Percentiles rank a stretch among this genome's conserved stretches.
Conservation (phyloP, 2,329 filamentous ascomycete genomes). For the Arthrobotrys pseudoclavata region DNA sequence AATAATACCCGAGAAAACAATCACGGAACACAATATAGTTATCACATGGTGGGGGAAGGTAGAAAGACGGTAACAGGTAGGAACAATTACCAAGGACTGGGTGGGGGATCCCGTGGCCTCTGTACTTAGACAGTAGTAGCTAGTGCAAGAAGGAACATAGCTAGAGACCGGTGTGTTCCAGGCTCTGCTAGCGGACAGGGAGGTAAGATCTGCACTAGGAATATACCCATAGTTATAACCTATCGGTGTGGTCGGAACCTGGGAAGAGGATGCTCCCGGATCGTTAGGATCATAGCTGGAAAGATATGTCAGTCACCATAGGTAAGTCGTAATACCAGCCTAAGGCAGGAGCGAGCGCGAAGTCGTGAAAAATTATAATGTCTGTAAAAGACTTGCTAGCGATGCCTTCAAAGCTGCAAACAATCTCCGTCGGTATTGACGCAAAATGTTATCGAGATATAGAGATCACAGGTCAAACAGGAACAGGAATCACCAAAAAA, state of each 20-base stretch:
- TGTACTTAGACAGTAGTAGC: slow-evolving; percentile 48
- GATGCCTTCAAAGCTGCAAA: too few species aligned
- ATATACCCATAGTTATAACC: slow-evolving; percentile 45
- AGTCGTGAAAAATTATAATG: not conserved
- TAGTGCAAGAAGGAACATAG: slow-evolving; percentile 40
- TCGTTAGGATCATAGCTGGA: slow-evolving; percentile 29
- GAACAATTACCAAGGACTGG: slow-evolving; percentile 47
- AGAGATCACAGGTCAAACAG: not conserved
- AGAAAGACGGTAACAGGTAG: slow-evolving; percentile 45
- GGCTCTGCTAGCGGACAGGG: slow-evolving; percentile 6
- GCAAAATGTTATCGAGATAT: not conserved
- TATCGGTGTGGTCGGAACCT: not conserved
- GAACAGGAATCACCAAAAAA: not conserved
- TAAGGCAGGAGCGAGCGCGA: too few species aligned
- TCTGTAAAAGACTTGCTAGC: not conserved
- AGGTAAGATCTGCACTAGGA: not conserved
- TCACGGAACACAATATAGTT: slow-evolving; percentile 38
- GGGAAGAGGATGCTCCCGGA: slow-evolving; percentile 21
- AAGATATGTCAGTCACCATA: not conserved
- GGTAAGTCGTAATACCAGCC: not conserved
- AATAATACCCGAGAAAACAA: slow-evolving; percentile 51
- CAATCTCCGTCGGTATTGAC: not conserved
- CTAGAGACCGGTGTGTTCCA: slow-evolving; percentile 18
- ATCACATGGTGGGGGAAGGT: slow-evolving; percentile 43
- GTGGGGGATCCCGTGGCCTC: slow-evolving; percentile 14